phyloP scores from a whole-genome alignment of 345 rosid species.

The Balakata baccata region DNA sequence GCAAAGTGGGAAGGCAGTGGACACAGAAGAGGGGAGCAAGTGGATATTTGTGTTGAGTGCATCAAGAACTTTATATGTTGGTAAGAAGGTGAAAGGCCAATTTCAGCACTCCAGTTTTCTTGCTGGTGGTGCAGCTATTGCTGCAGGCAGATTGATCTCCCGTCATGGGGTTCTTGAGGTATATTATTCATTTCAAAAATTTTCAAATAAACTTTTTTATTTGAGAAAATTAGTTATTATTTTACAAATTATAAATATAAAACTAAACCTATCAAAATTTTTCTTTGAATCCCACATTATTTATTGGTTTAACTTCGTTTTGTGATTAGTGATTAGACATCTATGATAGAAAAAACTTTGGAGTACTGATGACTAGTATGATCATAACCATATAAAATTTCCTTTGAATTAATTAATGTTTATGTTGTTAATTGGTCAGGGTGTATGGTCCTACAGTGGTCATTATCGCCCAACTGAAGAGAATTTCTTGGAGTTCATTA shows the following conservation, averaged over 20 bases:
- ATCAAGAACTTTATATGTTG: slow-evolving; percentile 48
- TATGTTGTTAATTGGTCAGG: slow-evolving; percentile 22
- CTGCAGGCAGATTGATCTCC: slow-evolving; percentile 65
- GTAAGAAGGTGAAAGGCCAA: slow-evolving; percentile 55
- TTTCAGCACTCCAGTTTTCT: slow-evolving; percentile 85
- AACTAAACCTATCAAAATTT: no score
- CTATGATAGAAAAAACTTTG: no score
- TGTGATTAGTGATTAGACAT: no score
- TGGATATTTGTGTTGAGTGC: slow-evolving; percentile 71
- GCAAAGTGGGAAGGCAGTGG: slow-evolving; percentile 35
- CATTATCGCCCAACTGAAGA: slow-evolving; percentile 69
- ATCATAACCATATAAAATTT: no score
- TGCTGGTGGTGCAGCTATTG: slow-evolving; percentile 69
- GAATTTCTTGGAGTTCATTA: slow-evolving; percentile 51
- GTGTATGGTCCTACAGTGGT: slow-evolving; percentile 71
- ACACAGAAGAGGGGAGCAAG: slow-evolving; percentile 49
- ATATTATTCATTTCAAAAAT: neutral
- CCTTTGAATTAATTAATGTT: no score
- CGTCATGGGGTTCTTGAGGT: slow-evolving; percentile 51
- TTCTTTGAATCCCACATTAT: no score
- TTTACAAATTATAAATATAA: no score
- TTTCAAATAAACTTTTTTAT: neutral
- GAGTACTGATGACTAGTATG: no score
- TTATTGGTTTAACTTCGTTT: no score
- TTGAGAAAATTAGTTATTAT: no score